Base-by-base conservation (phyloP, 2,329 filamentous ascomycete genomes). In the Paecilomyces sp. region DNA sequence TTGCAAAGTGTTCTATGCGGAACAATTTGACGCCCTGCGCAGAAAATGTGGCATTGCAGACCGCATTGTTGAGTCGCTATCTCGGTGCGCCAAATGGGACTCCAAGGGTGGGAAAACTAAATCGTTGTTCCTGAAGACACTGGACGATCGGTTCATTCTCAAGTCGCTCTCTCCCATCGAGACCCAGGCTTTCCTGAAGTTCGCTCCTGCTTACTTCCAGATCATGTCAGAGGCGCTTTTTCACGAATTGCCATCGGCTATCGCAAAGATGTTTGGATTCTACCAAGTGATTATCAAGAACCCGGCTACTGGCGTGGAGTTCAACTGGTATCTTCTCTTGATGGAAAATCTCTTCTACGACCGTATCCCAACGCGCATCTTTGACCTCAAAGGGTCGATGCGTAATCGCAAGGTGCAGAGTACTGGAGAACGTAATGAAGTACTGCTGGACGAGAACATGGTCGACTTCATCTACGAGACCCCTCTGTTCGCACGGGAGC, bases 321-420 rank as follows among this genome's bases (percentile, higher is more conserved):
- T 96, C 74, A 96, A 96, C 72, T 91, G 93, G 75, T 96, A 95
- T 74, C 83, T 99, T 57, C 81, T 99, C 3, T 83, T 99, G 18
- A 99, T 97, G 87, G 94, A 99, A 76, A 99, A 99, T 66, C 79
- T 99, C 15, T 99, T 99, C 74, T 99, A 99, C 70, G 94, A 97
- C 71, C 89, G 94, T 30, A 87, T 86, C 18, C 92, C 92, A 0
- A 93, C 90, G 31, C 87, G 94, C 51, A 92, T 92, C 55, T 94
- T 99, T 71, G 94, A 99, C 71, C 85, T 99, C 62, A 99, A 99
- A 73, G 94, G 94, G 1, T 96, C 91, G 8, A 99, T 99, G 94
- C 88, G 94, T 54, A 99, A 99, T 76, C 91, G 94, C 69, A 97
- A 96, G 73, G 96, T 97, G 54, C 88, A 97, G 71, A 91, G 89